These are phyloP conservation scores for Aschersonia sp. DNA, from an alignment of 2,329 filamentous ascomycete genomes.

Conservation along the genomic window DNA sequence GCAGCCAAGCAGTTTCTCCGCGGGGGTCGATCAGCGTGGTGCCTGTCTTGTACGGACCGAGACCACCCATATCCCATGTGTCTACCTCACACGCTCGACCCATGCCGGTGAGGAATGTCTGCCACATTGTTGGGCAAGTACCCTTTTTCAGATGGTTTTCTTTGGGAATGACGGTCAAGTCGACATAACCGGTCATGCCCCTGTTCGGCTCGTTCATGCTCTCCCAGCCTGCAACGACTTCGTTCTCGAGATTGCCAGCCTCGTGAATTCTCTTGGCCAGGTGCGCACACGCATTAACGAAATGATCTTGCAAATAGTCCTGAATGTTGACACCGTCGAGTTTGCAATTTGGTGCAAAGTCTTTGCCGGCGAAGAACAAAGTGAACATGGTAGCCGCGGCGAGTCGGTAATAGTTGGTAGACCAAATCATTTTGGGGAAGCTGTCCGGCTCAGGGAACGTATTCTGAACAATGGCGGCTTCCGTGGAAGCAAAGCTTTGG, in stretches of 20 bases:
- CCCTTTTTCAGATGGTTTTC: constrained; percentile 89
- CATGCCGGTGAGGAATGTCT: constrained; percentile 82
- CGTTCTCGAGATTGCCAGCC: constrained; percentile 74
- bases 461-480: constrained; percentile 91
- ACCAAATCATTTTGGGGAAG: constrained; percentile 99
- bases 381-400: constrained; percentile 87
- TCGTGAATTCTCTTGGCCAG: constrained; percentile 77
- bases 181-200: constrained; percentile 70
- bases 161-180: constrained; percentile 66
- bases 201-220: constrained; percentile 90
- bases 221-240: constrained; percentile 90
- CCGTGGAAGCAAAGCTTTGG: constrained; percentile 66
- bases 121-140: constrained; percentile 86
- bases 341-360: constrained; percentile 91
- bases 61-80: constrained; percentile 83
- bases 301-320: constrained; percentile 84
- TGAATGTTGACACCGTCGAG: constrained; percentile 94
- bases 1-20: constrained; percentile 73
- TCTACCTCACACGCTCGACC: constrained; percentile 82
- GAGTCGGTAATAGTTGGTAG: constrained; percentile 85
- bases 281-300: constrained; percentile 64
- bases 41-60: constrained; percentile 86
- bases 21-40: constrained; percentile 73
- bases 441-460: constrained; percentile 72
- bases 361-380: constrained; percentile 77